Evolutionary conservation across 1,284 basidiomycete species (phyloP), one percentile per base, ranked within the genome.

Genomic region (Apiotrichum veenhuisii): DNA sequence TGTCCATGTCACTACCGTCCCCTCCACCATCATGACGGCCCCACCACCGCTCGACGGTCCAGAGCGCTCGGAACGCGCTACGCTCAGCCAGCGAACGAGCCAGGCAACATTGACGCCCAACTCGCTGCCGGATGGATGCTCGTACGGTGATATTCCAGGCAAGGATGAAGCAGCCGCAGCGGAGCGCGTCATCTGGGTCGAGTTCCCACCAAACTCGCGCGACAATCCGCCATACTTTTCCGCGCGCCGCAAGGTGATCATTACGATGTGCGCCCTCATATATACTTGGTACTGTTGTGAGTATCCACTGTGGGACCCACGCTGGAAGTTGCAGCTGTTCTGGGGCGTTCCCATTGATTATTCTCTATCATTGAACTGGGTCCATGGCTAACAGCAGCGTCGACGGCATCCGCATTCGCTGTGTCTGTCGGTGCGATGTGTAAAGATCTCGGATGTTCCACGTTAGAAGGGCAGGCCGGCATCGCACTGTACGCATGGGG

Each of bases 341-440:
- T n/a, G n/a, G n/a, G n/a, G n/a, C n/a, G n/a, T n/a, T n/a, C n/a
- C n/a, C n/a, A n/a, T n/a, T n/a, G n/a, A n/a, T n/a, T n/a, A n/a
- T n/a, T n/a, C n/a, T n/a, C n/a, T n/a, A n/a, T n/a, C n/a, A n/a
- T n/a, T n/a, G n/a, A n/a, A n/a, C n/a, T n/a, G n/a, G n/a, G n/a
- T n/a, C n/a, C n/a, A 30, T 5, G 30, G 12, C 30, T 30, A 30
- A 30, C 30, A 30, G 12, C 30, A 30, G 30, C 30, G 30, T 30
- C 30, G 10, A 78, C 80, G 2, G 77, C 81, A 1, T 79, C 81
- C 0, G 79, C 83, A 1, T 89, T 85, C 65, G 81, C 82, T 25
- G 77, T 74, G 81, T 73, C 86, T 80, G 52, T 83, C 56, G 70
- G 77, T 2, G 82, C 82, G 3, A 88, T 89, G 87, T 81, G 77